Percentiles rank a stretch among this genome's conserved stretches.
Conservation (phyloP, 805 yeast species). For the Zygosaccharomyces gambellarensis region DNA sequence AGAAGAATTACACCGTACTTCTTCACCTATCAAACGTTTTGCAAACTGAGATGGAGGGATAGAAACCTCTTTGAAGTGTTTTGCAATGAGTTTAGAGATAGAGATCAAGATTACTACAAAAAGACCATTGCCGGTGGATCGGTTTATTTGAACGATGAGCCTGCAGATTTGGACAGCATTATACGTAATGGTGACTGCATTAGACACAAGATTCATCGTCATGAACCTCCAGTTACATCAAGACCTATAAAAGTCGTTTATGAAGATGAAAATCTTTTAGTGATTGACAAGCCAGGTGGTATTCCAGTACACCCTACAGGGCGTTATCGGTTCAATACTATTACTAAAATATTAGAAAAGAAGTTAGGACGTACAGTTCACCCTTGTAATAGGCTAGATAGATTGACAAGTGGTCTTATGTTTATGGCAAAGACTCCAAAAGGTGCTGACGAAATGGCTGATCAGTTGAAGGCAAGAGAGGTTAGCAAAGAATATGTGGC, state of each 20-base stretch:
- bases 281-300: conserved; percentile 91
- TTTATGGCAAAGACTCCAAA: conserved; percentile 77
- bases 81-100: conserved; percentile 76
- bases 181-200: conserved; percentile 81
- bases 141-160: conserved; percentile 64
- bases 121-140: conserved; percentile 54
- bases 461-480: conserved; percentile 64
- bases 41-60: conserved; percentile 89
- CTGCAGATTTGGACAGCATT: conserved; percentile 59
- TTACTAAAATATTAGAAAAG: conserved; percentile 70
- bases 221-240: conserved; percentile 77
- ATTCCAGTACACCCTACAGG: conserved; percentile 97
- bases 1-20: conserved; percentile 79
- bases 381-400: conserved; percentile 84
- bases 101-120: conserved; percentile 60
- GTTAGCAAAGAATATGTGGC: conserved; percentile 84
- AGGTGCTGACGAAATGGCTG: conserved; percentile 72
- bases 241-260: conserved; percentile 57
- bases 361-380: conserved; percentile 67
- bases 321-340: conserved; percentile 64
- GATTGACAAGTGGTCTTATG: conserved; percentile 91
- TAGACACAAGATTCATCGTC: conserved; percentile 74
- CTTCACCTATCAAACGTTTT: conserved; percentile 84
- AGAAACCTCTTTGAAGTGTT: conserved; percentile 77
- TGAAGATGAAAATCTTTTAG: conserved; percentile 71